Conservation (phyloP, 2,329 filamentous ascomycete species). For the Exserohilum turcica region DNA sequence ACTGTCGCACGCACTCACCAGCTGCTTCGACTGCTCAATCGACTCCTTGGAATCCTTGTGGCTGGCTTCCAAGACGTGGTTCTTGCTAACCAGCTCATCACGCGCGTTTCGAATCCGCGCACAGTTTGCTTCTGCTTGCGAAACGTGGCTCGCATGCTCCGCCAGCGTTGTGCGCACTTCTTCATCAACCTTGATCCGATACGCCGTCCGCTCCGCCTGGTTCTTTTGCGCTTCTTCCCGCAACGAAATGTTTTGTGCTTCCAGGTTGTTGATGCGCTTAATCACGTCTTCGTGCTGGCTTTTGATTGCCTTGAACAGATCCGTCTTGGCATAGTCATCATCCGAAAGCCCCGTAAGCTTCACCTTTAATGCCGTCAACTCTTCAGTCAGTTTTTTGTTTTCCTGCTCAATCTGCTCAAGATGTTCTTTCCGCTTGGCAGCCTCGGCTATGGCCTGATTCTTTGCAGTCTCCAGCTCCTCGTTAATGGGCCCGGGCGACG, state of each 20-base stretch:
- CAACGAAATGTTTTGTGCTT: constrained; percentile 83
- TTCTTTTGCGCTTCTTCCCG: constrained; percentile 84
- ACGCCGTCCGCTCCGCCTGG: constrained; percentile 82
- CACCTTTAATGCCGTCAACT: constrained; percentile 74
- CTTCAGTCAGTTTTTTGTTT: constrained; percentile 74
- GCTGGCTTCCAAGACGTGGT: constrained; percentile 75
- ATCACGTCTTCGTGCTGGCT: constrained; percentile 90
- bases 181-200: constrained; percentile 78
- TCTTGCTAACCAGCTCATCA: constrained; percentile 84
- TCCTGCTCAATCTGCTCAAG: constrained; percentile 78
- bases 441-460: constrained; percentile 75
- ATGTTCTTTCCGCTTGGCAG: constrained; percentile 86
- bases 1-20: constrained; percentile 77
- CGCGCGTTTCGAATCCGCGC: constrained; percentile 81
- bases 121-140: constrained; percentile 80
- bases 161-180: constrained; percentile 74
- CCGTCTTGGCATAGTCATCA: constrained; percentile 90
- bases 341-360: constrained; percentile 77
- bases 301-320: constrained; percentile 91
- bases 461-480: constrained; percentile 76
- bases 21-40: constrained; percentile 75
- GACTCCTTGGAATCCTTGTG: constrained; percentile 77
- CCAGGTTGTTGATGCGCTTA: constrained; percentile 86
- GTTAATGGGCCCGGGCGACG: constrained; percentile 61
- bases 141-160: constrained; percentile 82